Percentiles rank a stretch among this genome's conserved stretches.
Evolutionary conservation across 2,329 filamentous ascomycete species (phyloP).

Genomic region (Coniella vitis): DNA sequence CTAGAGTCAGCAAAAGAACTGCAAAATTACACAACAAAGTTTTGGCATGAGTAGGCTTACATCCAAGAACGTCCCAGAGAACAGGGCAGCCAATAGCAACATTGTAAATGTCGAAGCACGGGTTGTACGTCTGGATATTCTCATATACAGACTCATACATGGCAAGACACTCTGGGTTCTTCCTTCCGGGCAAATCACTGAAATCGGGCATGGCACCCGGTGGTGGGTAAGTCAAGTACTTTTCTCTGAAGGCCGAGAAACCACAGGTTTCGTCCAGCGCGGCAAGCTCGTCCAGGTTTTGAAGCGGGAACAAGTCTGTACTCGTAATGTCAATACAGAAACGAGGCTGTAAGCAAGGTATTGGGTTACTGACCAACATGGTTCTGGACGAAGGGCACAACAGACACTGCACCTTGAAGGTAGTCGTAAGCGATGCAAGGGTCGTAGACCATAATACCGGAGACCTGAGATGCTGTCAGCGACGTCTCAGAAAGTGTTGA

Average conservation of each 20-base stretch:
- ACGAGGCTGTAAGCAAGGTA: background rate
- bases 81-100: conserved; percentile 66
- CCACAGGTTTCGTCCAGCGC: conserved; percentile 51
- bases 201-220: conserved; percentile 48
- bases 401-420: conserved; percentile 39
- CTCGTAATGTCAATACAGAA: background rate
- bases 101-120: conserved; percentile 74
- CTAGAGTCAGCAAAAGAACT: background rate
- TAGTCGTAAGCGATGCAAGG: conserved; percentile 51
- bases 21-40: background rate
- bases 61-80: conserved; percentile 62
- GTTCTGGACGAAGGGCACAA: conserved; percentile 54
- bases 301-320: conserved; percentile 51
- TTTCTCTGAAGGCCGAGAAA: conserved; percentile 51
- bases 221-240: conserved; percentile 64
- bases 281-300: conserved; percentile 48
- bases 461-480: conserved; percentile 43
- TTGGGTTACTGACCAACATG: conserved; percentile 21
- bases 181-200: conserved; percentile 27
- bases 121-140: conserved; percentile 55
- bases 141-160: conserved; percentile 49
- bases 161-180: conserved; percentile 43
- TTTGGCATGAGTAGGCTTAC: background rate
- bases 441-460: conserved; percentile 67
- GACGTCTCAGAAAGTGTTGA: background rate